Evolutionary conservation across 176 grass and related monocot species (phyloP).

Genomic region (Aegilops umbellulata): DNA sequence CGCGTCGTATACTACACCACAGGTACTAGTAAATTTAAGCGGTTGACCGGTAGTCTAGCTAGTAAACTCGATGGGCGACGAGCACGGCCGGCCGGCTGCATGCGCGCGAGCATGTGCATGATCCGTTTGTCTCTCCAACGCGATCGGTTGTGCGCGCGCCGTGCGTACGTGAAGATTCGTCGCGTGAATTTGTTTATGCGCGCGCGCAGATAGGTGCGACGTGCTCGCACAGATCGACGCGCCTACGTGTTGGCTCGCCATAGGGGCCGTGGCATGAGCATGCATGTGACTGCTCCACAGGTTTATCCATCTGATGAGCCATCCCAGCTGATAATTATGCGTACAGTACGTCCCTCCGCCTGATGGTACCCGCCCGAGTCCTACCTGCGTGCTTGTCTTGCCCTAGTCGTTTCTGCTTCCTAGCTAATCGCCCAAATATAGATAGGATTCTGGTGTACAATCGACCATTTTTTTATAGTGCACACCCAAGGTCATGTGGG

Average conservation of each 20-base stretch:
- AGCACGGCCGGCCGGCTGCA: not conserved
- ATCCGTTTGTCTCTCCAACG: not conserved
- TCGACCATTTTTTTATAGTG: not conserved
- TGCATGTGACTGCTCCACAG: not conserved
- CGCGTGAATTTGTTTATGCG: not conserved
- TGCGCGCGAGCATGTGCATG: not conserved
- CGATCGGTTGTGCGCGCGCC: not conserved
- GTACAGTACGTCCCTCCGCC: not conserved
- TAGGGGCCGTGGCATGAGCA: not conserved
- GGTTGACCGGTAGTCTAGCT: not conserved
- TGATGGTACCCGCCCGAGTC: no score
- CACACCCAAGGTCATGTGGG: not conserved
- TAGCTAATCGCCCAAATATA: not conserved
- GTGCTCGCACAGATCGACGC: conserved; percentile 1
- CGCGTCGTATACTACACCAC: no score
- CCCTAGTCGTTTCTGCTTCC: not conserved
- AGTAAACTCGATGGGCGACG: not conserved
- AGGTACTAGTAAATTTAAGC: no score
- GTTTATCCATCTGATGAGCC: not conserved
- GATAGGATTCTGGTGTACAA: not conserved
- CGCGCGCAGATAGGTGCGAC: not conserved
- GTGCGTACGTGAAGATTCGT: not conserved
- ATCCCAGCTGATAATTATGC: not conserved
- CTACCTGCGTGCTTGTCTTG: not conserved
- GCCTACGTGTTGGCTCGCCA: not conserved